Percentiles rank a stretch among this genome's conserved stretches.
These are phyloP conservation scores for Suillus paluster DNA, from an alignment of 768 basidiomycete genomes.

Conservation along the genomic window DNA sequence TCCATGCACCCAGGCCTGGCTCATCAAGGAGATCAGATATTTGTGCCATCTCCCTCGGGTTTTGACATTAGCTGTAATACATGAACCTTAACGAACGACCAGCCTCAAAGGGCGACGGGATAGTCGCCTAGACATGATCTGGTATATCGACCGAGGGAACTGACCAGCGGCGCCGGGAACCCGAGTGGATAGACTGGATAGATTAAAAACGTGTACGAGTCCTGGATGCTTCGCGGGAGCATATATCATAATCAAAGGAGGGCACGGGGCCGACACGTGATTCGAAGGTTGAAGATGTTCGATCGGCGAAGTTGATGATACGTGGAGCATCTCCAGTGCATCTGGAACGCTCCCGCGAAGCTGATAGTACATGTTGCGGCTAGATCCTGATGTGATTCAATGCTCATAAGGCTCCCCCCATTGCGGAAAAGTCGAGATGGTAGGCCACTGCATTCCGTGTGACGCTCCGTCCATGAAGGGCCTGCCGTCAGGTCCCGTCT, in stretches of 20 bases:
- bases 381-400: neutral
- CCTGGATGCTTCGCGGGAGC: constrained; percentile 1
- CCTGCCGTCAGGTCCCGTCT: neutral
- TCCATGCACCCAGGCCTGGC: no score
- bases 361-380: neutral
- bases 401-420: neutral
- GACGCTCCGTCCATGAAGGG: neutral
- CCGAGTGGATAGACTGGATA: neutral
- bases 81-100: neutral
- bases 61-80: neutral
- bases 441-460: neutral
- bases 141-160: neutral
- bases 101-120: no score
- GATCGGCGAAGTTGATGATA: neutral
- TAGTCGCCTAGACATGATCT: neutral
- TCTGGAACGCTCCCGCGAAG: neutral
- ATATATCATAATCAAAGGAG: neutral
- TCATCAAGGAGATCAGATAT: no score
- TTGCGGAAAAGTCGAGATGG: neutral
- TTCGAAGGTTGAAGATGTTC: neutral
- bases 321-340: neutral
- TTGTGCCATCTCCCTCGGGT: neutral
- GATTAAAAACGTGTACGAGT: neutral
- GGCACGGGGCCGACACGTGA: constrained; percentile 1
- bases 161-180: neutral